Base-by-base conservation (phyloP, 129 eudicot species). In the Erigeron canadensis region DNA sequence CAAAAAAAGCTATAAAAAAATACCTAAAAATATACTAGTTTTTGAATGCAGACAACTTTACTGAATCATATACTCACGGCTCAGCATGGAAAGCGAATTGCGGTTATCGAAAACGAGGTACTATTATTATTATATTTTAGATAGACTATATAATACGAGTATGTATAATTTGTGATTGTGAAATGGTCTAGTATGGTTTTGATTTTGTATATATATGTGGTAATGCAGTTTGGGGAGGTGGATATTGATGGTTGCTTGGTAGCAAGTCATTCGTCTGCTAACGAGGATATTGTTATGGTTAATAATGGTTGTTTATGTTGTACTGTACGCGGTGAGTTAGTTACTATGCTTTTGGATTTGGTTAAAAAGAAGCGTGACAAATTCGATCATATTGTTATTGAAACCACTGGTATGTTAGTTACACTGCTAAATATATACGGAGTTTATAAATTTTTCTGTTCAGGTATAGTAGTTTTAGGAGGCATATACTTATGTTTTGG, bases 91-190 rank as follows among this genome's bases (percentile, higher is more conserved):
- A 93, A 89, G 84, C 86, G 98, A 63, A 93, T 93, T 69, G 98
- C 98, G 16, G 96, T 93, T 63, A 89, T 93, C 48, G 96, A 93
- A 81, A 93, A 93, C 50, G 98, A 93, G 98, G 98, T 92, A 85
- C 43, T 11, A 10, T 0, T 45, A 19, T n/a, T 58, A 12, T 28
- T 5, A 9, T 45, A 19, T 75, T 19, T 50, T 42, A 65, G 12
- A 43, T 21, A n/a, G 7, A 66, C 16, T 66, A 62, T 21, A 40
- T 46, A 22, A 53, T 16, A n/a, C 7, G 11, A 4, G 16, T 53
- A n/a, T n/a, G n/a, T n/a, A n/a, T n/a, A 53, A 53, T 16, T 16
- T 53, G 58, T 10, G 16, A 61, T 61, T 34, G 38, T 34, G 56
- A 8, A 15, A 34, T 77, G 48, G 48, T 15, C 17, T 64, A 2